phyloP scores from a whole-genome alignment of 176 grass and related monocot species.

The Typha latifolia region DNA sequence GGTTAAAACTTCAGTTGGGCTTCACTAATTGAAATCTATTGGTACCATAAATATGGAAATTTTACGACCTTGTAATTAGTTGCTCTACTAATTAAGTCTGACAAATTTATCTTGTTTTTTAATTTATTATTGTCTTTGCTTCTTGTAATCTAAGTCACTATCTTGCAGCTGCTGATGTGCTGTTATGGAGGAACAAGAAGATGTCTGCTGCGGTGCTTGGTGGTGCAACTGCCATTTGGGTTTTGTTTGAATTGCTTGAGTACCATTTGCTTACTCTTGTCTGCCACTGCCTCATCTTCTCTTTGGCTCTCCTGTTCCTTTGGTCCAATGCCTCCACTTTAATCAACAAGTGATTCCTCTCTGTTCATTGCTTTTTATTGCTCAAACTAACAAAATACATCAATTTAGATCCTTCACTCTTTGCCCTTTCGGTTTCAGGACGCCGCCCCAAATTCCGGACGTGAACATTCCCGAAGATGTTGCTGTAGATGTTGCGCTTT shows the following conservation, averaged over 20 bases:
- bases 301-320: conserved; percentile 45
- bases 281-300: conserved; percentile 46
- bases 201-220: conserved; percentile 44
- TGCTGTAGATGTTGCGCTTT: conserved; percentile 48
- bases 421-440: neutral
- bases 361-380: neutral
- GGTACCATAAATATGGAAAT: too few species aligned
- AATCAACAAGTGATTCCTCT: conserved; percentile 46
- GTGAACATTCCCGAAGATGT: conserved; percentile 64
- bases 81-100: too few species aligned
- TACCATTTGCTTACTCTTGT: conserved; percentile 58
- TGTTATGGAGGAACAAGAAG: conserved; percentile 86
- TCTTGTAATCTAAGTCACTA: neutral
- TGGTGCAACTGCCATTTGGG: conserved; percentile 62
- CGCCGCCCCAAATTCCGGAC: conserved; percentile 28
- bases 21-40: too few species aligned
- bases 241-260: conserved; percentile 65
- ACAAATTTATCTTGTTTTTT: too few species aligned
- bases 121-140: too few species aligned
- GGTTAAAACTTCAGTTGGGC: too few species aligned
- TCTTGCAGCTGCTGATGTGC: conserved; percentile 65
- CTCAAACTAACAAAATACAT: neutral
- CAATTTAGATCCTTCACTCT: neutral
- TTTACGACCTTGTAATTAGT: too few species aligned
- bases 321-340: conserved; percentile 55